Conservation (phyloP, 129 eudicot genomes). For the Heracleum sosnowskyi region DNA sequence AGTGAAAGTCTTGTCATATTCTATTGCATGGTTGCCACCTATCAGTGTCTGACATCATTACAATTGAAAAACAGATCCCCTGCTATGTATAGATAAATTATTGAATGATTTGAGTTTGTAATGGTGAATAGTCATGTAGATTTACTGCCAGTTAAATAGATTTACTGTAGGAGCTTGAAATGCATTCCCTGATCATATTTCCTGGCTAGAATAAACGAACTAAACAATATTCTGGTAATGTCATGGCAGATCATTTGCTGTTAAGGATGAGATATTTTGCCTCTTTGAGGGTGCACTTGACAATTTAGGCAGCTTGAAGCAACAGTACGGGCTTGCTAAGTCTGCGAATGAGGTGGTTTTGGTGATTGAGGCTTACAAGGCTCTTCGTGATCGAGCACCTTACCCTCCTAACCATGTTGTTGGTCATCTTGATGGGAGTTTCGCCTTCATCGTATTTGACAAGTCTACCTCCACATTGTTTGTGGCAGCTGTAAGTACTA, state of each 20-base stretch:
- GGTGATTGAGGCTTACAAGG: slow-evolving; percentile 86
- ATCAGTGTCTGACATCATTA: not conserved
- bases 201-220: not conserved
- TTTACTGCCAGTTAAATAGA: not conserved
- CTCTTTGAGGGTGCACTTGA: slow-evolving; percentile 84
- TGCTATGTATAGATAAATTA: too few relatives aligned
- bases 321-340: slow-evolving; percentile 85
- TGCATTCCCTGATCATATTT: not conserved
- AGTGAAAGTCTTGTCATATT: slow-evolving; percentile 1
- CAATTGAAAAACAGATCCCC: not conserved
- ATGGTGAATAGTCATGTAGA: not conserved
- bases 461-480: slow-evolving; percentile 86
- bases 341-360: slow-evolving; percentile 81
- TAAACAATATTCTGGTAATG: not conserved
- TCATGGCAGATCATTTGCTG: slow-evolving; percentile 72
- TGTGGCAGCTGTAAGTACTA: slow-evolving; percentile 74
- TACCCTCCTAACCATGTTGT: slow-evolving; percentile 91
- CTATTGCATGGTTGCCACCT: slow-evolving; percentile 2
- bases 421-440: slow-evolving; percentile 82
- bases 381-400: slow-evolving; percentile 96
- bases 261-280: slow-evolving; percentile 87
- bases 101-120: not conserved
- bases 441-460: slow-evolving; percentile 77
- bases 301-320: slow-evolving; percentile 87
- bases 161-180: not conserved